Conservation (phyloP, 192 early-diverging fungal genomes). For the Backusella tarrabulga region DNA sequence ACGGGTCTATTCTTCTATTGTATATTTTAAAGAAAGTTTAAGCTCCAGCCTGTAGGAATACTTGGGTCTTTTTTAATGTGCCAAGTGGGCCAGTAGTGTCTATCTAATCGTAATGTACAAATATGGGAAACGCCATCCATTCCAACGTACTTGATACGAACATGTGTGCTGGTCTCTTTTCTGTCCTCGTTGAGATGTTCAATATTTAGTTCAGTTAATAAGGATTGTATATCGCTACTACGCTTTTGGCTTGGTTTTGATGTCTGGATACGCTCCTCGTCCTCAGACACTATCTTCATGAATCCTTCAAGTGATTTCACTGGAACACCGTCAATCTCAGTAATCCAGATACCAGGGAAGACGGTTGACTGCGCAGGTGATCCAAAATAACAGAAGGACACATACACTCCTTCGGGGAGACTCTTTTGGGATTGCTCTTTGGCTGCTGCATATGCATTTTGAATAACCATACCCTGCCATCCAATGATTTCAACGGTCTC, state of each 20-base stretch:
- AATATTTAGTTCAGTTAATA: background rate
- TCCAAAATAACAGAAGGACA: slow-evolving; percentile 54
- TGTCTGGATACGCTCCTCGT: slow-evolving; percentile 23
- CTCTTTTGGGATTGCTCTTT: slow-evolving; percentile 57
- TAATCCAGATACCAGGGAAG: slow-evolving; percentile 68
- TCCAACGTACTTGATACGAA: slow-evolving; percentile 48
- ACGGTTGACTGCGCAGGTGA: slow-evolving; percentile 60
- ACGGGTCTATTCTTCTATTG: background rate
- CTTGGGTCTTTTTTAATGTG: slow-evolving; percentile 31
- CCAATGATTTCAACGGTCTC: slow-evolving; percentile 67
- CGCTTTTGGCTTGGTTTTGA: background rate
- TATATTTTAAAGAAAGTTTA: background rate
- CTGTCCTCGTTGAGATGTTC: slow-evolving; percentile 22
- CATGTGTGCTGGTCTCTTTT: slow-evolving; percentile 36
- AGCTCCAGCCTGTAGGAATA: slow-evolving; percentile 19
- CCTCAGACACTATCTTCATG: slow-evolving; percentile 43
- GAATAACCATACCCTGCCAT: slow-evolving; percentile 83
- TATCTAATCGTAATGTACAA: slow-evolving; percentile 65
- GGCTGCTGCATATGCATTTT: slow-evolving; percentile 67
- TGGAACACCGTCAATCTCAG: slow-evolving; percentile 59
- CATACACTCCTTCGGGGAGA: slow-evolving; percentile 63
- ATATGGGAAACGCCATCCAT: slow-evolving; percentile 58
- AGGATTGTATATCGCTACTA: background rate
- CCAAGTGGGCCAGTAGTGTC: slow-evolving; percentile 72
- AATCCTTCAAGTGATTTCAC: slow-evolving; percentile 62